Evolutionary conservation across 805 yeast genomes (phyloP).

Genomic region (Candida boleticola): DNA sequence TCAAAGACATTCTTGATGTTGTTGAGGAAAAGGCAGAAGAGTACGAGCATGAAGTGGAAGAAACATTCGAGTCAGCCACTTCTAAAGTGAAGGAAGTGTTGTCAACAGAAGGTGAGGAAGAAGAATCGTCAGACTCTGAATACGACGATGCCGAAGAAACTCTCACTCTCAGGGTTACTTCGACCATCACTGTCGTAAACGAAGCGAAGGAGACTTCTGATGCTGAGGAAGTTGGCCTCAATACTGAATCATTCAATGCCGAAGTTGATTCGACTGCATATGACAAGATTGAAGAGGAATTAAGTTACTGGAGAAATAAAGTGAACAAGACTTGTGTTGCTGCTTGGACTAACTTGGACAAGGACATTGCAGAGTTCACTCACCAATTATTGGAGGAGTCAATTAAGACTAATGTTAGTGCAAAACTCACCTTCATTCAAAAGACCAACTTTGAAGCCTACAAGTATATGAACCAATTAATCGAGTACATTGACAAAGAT

Average conservation of each 20-base stretch:
- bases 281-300: constrained; percentile 26
- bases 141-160: constrained; percentile 16
- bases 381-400: constrained; percentile 18
- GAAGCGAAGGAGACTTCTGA: background rate
- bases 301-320: constrained; percentile 30
- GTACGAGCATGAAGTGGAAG: background rate
- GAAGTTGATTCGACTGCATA: constrained; percentile 7
- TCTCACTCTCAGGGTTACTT: constrained; percentile 19
- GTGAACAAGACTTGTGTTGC: constrained; percentile 33
- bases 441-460: constrained; percentile 26
- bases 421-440: constrained; percentile 27
- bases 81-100: background rate
- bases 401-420: constrained; percentile 24
- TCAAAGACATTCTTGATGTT: constrained; percentile 22
- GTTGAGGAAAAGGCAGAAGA: background rate
- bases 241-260: background rate
- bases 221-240: constrained; percentile 2
- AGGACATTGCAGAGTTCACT: constrained; percentile 29
- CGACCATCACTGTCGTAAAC: constrained; percentile 18
- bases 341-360: constrained; percentile 29
- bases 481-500: constrained; percentile 32
- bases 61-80: background rate
- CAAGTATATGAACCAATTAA: constrained; percentile 28
- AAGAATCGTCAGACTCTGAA: constrained; percentile 7
- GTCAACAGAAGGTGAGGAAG: background rate